A percentile compares a stretch with the other conserved stretches of the same genome.
Conservation (phyloP, 352 stramenopile species). For the Pythium diclinum region DNA sequence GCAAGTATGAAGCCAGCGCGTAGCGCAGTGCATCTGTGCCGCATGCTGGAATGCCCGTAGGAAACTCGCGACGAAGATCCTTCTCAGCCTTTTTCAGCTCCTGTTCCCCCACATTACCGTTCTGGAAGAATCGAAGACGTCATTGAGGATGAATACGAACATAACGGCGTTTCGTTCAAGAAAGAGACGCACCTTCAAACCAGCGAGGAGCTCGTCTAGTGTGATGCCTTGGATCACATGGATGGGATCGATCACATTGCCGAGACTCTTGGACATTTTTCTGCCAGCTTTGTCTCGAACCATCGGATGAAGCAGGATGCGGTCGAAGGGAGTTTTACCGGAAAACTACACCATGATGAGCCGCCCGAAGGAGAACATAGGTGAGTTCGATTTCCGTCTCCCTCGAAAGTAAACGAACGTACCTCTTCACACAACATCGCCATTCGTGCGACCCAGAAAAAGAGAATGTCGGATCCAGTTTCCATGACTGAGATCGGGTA, state of each 20-base stretch:
- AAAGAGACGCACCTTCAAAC: constrained; percentile 71
- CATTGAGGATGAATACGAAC: not conserved
- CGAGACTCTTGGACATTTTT: constrained; percentile 99
- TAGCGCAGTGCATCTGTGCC: constrained; percentile 98
- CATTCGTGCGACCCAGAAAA: constrained; percentile 99
- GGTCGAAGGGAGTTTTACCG: constrained; percentile 96
- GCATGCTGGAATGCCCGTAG: constrained; percentile 97
- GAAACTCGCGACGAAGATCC: constrained; percentile 95
- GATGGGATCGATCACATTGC: constrained; percentile 99
- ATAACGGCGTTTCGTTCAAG: no score
- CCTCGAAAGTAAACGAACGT: not conserved
- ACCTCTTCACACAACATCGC: constrained; percentile 99
- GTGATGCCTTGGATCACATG: constrained; percentile 97
- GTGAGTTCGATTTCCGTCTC: not conserved
- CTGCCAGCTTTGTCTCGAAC: constrained; percentile 98
- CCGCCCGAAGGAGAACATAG: not conserved
- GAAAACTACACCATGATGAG: constrained; percentile 58
- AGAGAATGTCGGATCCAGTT: constrained; percentile 98
- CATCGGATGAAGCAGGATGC: constrained; percentile 99
- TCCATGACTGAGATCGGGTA: constrained; percentile 81
- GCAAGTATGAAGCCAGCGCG: constrained; percentile 94
- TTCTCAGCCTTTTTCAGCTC: constrained; percentile 96
- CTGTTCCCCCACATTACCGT: constrained; percentile 69
- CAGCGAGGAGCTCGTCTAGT: constrained; percentile 90
- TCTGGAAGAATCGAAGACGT: constrained; percentile 25